Conservation (phyloP, 129 eudicot species). For the Ambrosia artemisiifolia region DNA sequence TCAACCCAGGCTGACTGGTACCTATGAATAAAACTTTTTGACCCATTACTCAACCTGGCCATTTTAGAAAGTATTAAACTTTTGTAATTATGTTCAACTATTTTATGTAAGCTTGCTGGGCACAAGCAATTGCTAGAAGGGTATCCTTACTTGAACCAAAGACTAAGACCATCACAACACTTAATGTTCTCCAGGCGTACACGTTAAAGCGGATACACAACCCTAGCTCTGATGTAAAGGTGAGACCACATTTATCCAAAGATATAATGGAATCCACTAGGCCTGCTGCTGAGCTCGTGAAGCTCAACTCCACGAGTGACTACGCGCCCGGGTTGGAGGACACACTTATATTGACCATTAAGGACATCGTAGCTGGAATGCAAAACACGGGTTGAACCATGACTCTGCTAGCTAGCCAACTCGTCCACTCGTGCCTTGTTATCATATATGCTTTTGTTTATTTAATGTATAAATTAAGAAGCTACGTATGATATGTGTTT, state of each 20-base stretch:
- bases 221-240: constrained; percentile 56
- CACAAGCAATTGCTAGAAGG: constrained; percentile 74
- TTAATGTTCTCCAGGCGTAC: constrained; percentile 71
- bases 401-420: background rate
- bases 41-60: background rate
- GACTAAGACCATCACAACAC: constrained; percentile 67
- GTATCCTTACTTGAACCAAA: constrained; percentile 78
- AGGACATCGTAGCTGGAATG: constrained; percentile 80
- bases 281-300: constrained; percentile 66
- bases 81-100: background rate
- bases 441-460: too few relatives aligned
- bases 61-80: background rate
- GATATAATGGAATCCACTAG: constrained; percentile 57
- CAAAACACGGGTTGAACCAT: constrained; percentile 69
- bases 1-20: too few relatives aligned
- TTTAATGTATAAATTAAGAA: too few relatives aligned
- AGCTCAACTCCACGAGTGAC: constrained; percentile 76
- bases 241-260: constrained; percentile 63
- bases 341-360: constrained; percentile 78
- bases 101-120: constrained; percentile 57
- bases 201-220: constrained; percentile 77
- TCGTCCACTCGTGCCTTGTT: too few relatives aligned
- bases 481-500: too few relatives aligned
- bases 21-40: background rate
- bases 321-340: constrained; percentile 80